Base-by-base conservation (phyloP, 345 rosid species). In the Bruguiera gymnorhiza region DNA sequence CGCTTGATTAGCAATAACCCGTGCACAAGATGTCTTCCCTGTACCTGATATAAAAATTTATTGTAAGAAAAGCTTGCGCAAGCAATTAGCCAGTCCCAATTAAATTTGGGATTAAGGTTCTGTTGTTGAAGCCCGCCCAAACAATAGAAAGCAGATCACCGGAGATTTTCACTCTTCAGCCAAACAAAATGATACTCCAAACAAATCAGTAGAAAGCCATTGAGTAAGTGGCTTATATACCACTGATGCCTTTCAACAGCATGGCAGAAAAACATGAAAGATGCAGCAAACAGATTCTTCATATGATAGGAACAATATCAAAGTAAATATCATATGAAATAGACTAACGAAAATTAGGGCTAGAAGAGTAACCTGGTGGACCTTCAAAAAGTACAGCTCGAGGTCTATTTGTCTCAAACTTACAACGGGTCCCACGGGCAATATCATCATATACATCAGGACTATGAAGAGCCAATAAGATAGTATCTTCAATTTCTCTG, bases 361-460 rank as follows among this genome's bases (percentile, higher is more conserved):
- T 34, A 39, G 60, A 63, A 71, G 36, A 70, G 76, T 56, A 80
- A 92, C 99, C 99, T 76, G 97, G 98, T 10, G 98, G 99, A 46
- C 98, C 99, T 83, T 95, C 96, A 78, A 92, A 95, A 48, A 95
- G 92, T 71, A 95, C 91, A 30, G 98, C 97, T 31, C 97, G 86
- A 39, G 99, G 98, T 80, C 99, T 79, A 62, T 95, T 92, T 27
- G 98, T 87, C 82, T 95, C 96, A 68, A 88, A 95, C 61, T 95
- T 92, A 19, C 70, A 52, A 67, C 96, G 85, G 72, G 99, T 88
- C 23, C 96, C 93, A 76, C 86, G 96, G 71, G 92, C 99, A 76
- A 92, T 90, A 55, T 90, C 89, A 77, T 95, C 98, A 80, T 90
- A 92, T 39, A 90, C 84, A 76, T 88, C 87, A 75, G 98, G 98